A percentile compares a stretch with the other conserved stretches of the same genome.
These are phyloP conservation scores for Pseudocercospora musae DNA, from an alignment of 2,329 filamentous ascomycete genomes.

Conservation along the genomic window DNA sequence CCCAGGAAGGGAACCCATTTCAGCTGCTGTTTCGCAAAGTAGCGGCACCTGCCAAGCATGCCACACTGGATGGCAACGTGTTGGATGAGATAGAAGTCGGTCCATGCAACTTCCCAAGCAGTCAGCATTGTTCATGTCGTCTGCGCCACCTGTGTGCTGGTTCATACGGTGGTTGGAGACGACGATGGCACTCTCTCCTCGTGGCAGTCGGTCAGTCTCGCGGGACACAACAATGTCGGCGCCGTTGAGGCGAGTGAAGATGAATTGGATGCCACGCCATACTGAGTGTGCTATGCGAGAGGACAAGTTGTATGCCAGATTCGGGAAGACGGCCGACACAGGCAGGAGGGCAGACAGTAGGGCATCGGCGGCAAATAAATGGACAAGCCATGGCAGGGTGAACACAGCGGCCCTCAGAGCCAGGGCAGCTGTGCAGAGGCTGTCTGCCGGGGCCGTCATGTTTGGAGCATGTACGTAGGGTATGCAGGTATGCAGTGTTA, in stretches of 20 bases:
- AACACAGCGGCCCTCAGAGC: constrained; percentile 37
- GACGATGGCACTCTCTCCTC: constrained; percentile 58
- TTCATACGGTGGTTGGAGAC: constrained; percentile 51
- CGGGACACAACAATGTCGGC: constrained; percentile 51
- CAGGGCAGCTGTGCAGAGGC: constrained; percentile 34
- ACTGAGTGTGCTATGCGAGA: constrained; percentile 54
- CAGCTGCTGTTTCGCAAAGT: constrained; percentile 61
- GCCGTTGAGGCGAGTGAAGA: constrained; percentile 55
- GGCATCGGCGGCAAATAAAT: constrained; percentile 53
- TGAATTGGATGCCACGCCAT: constrained; percentile 57
- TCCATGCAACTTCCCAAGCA: constrained; percentile 48
- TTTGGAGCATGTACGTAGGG: neutral
- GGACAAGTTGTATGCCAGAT: constrained; percentile 53
- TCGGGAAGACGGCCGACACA: constrained; percentile 39
- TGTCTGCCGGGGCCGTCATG: neutral
- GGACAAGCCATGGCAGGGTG: constrained; percentile 51
- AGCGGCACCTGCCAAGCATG: constrained; percentile 61
- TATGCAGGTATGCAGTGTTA: neutral
- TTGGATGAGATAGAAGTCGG: constrained; percentile 64
- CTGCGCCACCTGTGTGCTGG: neutral
- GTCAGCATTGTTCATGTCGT: neutral
- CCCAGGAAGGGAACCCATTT: constrained; percentile 59
- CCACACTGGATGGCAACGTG: constrained; percentile 51
- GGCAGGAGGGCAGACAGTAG: constrained; percentile 38
- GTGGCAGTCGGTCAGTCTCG: constrained; percentile 49